phyloP scores from a whole-genome alignment of 2,329 filamentous ascomycete species.

The Scedosporium apiospermum region DNA sequence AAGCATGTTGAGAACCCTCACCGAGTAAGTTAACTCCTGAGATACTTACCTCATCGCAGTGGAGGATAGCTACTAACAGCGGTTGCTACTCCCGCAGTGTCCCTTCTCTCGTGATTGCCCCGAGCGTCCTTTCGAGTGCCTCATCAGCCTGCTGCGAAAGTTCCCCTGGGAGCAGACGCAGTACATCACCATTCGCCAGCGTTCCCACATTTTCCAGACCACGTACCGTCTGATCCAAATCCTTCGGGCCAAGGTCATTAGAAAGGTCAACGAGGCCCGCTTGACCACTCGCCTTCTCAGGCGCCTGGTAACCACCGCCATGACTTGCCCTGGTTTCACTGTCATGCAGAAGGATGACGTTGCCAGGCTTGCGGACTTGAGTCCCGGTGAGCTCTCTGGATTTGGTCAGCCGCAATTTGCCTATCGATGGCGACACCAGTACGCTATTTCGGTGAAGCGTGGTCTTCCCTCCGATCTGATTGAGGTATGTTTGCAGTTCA shows the following conservation, averaged over 20 bases:
- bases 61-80: conserved; percentile 2
- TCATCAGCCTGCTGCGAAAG: conserved; percentile 55
- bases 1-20: conserved; percentile 54
- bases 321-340: conserved; percentile 53
- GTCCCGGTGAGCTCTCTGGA: conserved; percentile 21
- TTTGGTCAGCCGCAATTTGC: conserved; percentile 40
- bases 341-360: conserved; percentile 52
- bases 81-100: conserved; percentile 30
- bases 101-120: conserved; percentile 51
- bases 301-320: conserved; percentile 40
- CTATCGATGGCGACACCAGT: conserved; percentile 40
- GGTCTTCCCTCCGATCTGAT: conserved; percentile 40
- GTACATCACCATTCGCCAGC: conserved; percentile 47
- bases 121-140: conserved; percentile 55
- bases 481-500: conserved; percentile 32
- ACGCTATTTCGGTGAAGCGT: conserved; percentile 40
- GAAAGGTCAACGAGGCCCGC: conserved; percentile 28
- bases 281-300: conserved; percentile 43
- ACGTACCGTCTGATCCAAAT: conserved; percentile 38
- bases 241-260: conserved; percentile 32
- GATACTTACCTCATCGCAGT: conserved; percentile 6
- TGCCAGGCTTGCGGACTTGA: conserved; percentile 28
- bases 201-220: conserved; percentile 40
- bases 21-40: conserved; percentile 37
- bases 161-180: conserved; percentile 53